Conservation (phyloP, 2,329 filamentous ascomycete genomes). For the Aspergillus persii region DNA sequence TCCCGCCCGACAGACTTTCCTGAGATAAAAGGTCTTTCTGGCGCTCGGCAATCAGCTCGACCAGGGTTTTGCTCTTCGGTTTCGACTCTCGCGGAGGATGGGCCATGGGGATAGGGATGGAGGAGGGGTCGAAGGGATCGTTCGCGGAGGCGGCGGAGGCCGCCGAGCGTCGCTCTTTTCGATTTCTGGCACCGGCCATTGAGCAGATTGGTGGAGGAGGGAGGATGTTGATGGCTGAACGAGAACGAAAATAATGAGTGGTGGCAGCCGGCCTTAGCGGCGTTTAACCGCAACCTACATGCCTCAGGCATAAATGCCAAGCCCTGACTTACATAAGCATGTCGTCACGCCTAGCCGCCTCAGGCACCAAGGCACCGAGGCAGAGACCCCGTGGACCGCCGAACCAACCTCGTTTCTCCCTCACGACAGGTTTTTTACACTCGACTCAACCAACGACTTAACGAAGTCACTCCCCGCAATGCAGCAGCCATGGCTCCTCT, state of each 20-base stretch:
- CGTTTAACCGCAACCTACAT: too few relatives aligned
- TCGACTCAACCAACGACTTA: too few relatives aligned
- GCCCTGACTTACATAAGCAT: too few relatives aligned
- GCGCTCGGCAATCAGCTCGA: constrained; percentile 46
- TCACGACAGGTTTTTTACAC: too few relatives aligned
- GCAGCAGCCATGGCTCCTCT: constrained; percentile 4
- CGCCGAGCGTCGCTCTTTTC: constrained; percentile 41
- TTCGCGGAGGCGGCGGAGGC: constrained; percentile 15
- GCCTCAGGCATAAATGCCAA: too few relatives aligned
- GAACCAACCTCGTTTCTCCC: too few relatives aligned
- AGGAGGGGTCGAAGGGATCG: constrained; percentile 27
- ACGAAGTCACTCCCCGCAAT: neutral
- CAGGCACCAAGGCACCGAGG: too few relatives aligned
- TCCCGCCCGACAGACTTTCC: constrained; percentile 4
- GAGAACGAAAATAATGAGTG: too few relatives aligned
- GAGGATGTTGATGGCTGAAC: neutral
- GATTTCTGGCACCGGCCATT: constrained; percentile 35
- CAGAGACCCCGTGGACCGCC: too few relatives aligned
- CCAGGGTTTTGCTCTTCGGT: constrained; percentile 37
- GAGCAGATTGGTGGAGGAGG: neutral
- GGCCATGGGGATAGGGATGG: constrained; percentile 36
- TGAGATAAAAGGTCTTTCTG: constrained; percentile 33
- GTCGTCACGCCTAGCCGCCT: too few relatives aligned
- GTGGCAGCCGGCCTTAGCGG: too few relatives aligned
- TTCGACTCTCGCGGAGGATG: constrained; percentile 21